phyloP scores from a whole-genome alignment of 2,329 filamentous ascomycete species.

The Epichloe aotearoae region DNA sequence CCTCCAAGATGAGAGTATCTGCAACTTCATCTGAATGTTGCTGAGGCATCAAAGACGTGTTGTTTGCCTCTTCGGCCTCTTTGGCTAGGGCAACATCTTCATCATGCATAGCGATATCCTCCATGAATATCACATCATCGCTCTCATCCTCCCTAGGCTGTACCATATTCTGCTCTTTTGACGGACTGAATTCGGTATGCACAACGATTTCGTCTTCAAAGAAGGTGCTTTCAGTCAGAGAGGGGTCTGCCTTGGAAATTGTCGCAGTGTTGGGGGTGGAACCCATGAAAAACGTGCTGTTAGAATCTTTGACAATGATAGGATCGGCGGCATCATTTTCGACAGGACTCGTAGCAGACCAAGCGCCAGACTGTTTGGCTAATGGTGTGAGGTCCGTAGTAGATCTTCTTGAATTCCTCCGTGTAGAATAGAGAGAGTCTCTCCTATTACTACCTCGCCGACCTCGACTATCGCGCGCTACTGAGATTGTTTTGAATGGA shows the following conservation, averaged over 20 bases:
- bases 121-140: conserved; percentile 21
- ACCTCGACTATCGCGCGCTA: background rate
- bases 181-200: conserved; percentile 12
- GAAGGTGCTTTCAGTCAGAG: conserved; percentile 34
- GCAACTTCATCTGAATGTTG: conserved; percentile 23
- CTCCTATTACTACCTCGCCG: background rate
- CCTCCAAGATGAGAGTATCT: conserved; percentile 24
- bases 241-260: conserved; percentile 14
- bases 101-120: conserved; percentile 33
- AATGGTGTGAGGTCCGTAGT: conserved; percentile 49
- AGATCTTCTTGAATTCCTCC: conserved; percentile 15
- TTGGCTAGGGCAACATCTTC: conserved; percentile 45
- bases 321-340: conserved; percentile 7
- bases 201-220: conserved; percentile 49
- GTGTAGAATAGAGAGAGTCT: background rate
- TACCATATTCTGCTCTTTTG: conserved; percentile 7
- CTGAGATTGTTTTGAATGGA: conserved; percentile 11
- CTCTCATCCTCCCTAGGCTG: conserved; percentile 10
- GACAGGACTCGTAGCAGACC: conserved; percentile 44
- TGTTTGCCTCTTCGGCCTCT: conserved; percentile 46
- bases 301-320: background rate
- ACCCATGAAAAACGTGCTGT: background rate
- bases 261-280: background rate
- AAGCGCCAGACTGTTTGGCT: conserved; percentile 45
- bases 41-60: conserved; percentile 42